Percentiles rank a stretch among this genome's conserved stretches.
Conservation (phyloP, 2,329 filamentous ascomycete genomes). For the Fusarium sp. region DNA sequence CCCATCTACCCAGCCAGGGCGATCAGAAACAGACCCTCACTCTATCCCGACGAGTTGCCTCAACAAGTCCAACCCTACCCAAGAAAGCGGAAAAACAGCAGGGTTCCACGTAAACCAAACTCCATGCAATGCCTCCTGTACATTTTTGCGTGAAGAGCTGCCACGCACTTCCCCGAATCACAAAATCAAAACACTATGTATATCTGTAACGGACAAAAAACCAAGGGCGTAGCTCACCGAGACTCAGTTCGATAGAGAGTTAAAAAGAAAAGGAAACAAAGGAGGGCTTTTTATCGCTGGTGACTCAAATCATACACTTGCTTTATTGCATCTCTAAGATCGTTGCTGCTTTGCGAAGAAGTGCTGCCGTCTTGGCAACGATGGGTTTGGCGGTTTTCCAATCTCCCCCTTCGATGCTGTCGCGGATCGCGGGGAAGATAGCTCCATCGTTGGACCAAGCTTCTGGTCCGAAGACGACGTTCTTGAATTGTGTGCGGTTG, state of each 20-base stretch:
- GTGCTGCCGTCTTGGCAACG: slow-evolving; percentile 76
- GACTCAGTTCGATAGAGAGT: slow-evolving; percentile 18
- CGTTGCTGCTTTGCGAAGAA: slow-evolving; percentile 70
- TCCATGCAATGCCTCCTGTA: slow-evolving; percentile 51
- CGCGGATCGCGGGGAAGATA: slow-evolving; percentile 78
- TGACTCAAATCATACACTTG: slow-evolving; percentile 36
- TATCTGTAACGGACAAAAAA: slow-evolving; percentile 32
- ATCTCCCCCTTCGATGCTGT: slow-evolving; percentile 78
- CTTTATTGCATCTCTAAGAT: slow-evolving; percentile 45
- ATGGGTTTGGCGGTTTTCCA: slow-evolving; percentile 75
- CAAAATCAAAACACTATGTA: slow-evolving; percentile 36
- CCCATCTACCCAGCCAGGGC: slow-evolving; percentile 3
- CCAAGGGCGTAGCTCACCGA: slow-evolving; percentile 27
- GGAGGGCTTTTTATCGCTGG: slow-evolving; percentile 10
- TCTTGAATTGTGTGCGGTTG: slow-evolving; percentile 92
- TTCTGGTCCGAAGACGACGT: slow-evolving; percentile 88
- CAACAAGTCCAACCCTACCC: slow-evolving; percentile 30
- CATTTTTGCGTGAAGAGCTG: slow-evolving; percentile 34
- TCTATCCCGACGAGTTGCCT: slow-evolving; percentile 29
- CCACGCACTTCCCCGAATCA: slow-evolving; percentile 25
- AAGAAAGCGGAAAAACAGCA: slow-evolving; percentile 35
- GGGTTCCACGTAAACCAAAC: slow-evolving; percentile 44
- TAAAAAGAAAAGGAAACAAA: slow-evolving; percentile 15
- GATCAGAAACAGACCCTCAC: slow-evolving; percentile 8
- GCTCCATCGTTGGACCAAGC: slow-evolving; percentile 68